Evolutionary conservation across 768 basidiomycete genomes (phyloP), one percentile per base, ranked within the genome.

Genomic region (Artomyces pyxidatus): DNA sequence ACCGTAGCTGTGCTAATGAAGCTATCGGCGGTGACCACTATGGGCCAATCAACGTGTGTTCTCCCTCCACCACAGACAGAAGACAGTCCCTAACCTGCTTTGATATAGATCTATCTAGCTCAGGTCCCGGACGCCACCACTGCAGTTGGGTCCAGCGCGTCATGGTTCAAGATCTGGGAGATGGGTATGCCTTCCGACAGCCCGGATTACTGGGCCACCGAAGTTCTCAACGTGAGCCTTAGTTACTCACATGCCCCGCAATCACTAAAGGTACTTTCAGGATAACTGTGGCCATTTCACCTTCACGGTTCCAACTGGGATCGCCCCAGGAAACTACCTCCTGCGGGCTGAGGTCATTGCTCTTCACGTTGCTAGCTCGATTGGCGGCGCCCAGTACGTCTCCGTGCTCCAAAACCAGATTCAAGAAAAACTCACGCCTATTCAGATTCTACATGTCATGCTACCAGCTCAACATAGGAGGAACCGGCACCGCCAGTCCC

Each of bases 251-350:
- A 2, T 17, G 1, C 19, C 2, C 28, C 22, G 29, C 29, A 9
- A 21, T 22, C 12, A 14, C 40, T 45, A 38, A 37, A 1, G 16
- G 5, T 16, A 23, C 23, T 1, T 23, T 11, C 22, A 72, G 69
- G 68, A 75, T 47, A 76, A 77, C 61, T 77, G 75, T 48, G 75
- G 75, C n/a, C 74, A 76, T 58, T 75, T 65, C 56, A 73, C 71
- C 3, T 74, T 77, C 68, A 74, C 65, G 35, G 64, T 74, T 26
- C 74, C 74, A 10, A 38, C 54, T 2, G 63, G 61, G 46, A 68
- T 75, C 50, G 66, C 68, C 3, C 65, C 71, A 35, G 73, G 73
- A 9, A 61, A 74, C 54, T 75, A 74, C 55, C 63, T 73, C 26
- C 71, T 81, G 55, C 75, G 71, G 42, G 70, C 73, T 23, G 73